Percentiles rank a stretch among this genome's conserved stretches.
These are phyloP conservation scores for Metschnikowia anglica DNA, from an alignment of 805 yeast genomes.

Conservation along the genomic window DNA sequence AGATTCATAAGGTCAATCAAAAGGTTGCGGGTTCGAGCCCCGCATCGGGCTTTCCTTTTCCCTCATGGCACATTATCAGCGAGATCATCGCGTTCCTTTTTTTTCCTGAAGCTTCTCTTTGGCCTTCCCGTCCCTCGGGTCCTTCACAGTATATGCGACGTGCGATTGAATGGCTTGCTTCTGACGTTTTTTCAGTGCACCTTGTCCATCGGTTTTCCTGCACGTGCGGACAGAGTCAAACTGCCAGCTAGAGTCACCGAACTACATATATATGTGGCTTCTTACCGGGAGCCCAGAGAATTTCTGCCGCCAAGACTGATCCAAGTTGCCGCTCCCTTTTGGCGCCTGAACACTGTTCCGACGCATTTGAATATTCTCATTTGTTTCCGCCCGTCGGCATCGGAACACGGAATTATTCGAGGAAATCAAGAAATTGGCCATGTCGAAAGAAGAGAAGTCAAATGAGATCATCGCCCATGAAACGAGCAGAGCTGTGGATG, in stretches of 20 bases:
- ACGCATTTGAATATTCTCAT: too few species aligned
- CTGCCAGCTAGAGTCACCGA: neutral
- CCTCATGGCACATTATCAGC: neutral
- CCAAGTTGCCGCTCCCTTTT: neutral
- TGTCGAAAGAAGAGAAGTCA: slow-evolving; percentile 7
- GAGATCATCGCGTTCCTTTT: too few species aligned
- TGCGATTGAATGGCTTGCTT: neutral
- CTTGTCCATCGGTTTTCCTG: neutral
- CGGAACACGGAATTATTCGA: neutral
- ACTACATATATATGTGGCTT: too few species aligned
- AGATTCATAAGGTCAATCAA: slow-evolving; percentile 23
- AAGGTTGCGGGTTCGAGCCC: slow-evolving; percentile 29
- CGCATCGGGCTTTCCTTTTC: slow-evolving; percentile 24
- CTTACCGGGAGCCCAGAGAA: too few species aligned
- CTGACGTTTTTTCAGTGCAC: neutral
- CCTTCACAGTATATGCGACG: neutral
- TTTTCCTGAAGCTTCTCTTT: neutral
- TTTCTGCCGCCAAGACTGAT: neutral
- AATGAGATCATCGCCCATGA: slow-evolving; percentile 5
- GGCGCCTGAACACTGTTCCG: too few species aligned
- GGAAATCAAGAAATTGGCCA: neutral
- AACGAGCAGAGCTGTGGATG: slow-evolving; percentile 9
- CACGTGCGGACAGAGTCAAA: neutral
- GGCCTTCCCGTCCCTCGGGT: neutral
- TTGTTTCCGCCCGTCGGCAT: neutral